A percentile compares a stretch with the other conserved stretches of the same genome.
Conservation (phyloP, 176 grass and related monocot genomes). For the Ananas comosus region DNA sequence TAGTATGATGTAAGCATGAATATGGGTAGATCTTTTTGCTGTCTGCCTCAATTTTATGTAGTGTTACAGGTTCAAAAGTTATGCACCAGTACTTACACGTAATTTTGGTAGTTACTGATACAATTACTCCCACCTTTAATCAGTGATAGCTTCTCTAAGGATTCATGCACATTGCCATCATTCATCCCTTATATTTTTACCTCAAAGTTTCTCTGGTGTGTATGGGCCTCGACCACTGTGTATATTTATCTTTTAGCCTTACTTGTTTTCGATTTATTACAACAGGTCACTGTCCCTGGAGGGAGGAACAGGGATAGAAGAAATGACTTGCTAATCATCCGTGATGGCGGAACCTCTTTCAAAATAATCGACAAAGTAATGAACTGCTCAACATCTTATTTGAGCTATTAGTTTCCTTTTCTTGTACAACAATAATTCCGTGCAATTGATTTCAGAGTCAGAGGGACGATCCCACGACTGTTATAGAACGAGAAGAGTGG, state of each 20-base stretch:
- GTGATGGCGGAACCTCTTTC: constrained; percentile 57
- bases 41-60: no score
- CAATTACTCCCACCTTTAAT: no score
- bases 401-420: neutral
- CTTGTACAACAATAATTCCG: constrained; percentile 5
- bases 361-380: constrained; percentile 70
- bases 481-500: constrained; percentile 79
- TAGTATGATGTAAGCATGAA: neutral
- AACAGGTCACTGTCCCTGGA: constrained; percentile 60
- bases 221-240: no score
- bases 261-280: neutral
- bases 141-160: no score
- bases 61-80: no score
- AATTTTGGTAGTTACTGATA: no score
- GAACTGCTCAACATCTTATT: neutral
- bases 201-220: no score
- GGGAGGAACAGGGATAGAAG: constrained; percentile 69
- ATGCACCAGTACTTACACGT: no score
- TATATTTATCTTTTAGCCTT: no score
- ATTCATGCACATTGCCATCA: no score
- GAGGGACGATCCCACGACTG: constrained; percentile 48
- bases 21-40: no score
- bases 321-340: constrained; percentile 68
- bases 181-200: no score
- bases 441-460: constrained; percentile 30